Conservation (phyloP, 192 early-diverging fungal species). For the Phycomyces nitens region DNA sequence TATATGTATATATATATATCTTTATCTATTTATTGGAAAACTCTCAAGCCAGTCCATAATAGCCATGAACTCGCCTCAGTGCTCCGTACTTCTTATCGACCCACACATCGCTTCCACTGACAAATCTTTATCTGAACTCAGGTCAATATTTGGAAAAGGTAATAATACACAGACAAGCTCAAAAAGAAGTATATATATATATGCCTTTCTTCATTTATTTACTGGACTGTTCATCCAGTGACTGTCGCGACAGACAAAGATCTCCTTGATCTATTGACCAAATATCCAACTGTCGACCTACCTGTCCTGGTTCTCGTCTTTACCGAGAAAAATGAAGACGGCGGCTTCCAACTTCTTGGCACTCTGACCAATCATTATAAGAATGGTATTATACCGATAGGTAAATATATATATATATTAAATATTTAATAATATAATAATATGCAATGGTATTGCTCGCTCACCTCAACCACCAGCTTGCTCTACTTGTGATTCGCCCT, state of each 20-base stretch:
- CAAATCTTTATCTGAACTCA: not conserved
- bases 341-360: not conserved
- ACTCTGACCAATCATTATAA: not conserved
- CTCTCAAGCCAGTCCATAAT: no score
- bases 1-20: no score
- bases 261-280: no score
- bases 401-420: not conserved
- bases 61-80: not conserved
- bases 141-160: not conserved
- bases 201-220: no score
- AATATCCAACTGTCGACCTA: no score
- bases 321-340: not conserved
- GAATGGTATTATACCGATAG: not conserved
- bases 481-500: conserved; percentile 32
- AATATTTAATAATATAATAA: no score
- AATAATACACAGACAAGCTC: no score
- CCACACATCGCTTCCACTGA: not conserved
- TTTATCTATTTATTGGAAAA: no score
- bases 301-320: not conserved
- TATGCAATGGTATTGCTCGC: conserved; percentile 11
- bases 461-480: conserved; percentile 27
- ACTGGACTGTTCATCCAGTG: no score
- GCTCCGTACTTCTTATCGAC: not conserved
- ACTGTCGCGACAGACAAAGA: no score
- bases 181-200: no score